Evolutionary conservation across 345 rosid species (phyloP).

Genomic region (Barbarea vulgaris): DNA sequence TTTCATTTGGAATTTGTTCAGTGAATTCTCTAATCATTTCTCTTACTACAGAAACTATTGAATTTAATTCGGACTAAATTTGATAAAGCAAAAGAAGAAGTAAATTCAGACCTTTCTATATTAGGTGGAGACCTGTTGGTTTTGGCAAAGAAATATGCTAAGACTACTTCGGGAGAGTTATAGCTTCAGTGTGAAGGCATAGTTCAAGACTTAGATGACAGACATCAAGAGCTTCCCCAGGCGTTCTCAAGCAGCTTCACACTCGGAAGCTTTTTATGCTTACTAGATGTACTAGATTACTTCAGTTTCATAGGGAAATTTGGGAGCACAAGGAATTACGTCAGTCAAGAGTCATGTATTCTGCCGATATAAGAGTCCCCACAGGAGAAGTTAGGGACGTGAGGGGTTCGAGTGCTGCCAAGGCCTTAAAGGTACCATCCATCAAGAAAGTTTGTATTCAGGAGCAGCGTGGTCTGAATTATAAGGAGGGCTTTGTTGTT

Average conservation of each 20-base stretch:
- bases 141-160: constrained; percentile 77
- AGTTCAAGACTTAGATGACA: constrained; percentile 92
- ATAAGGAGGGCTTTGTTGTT: too few species aligned
- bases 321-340: constrained; percentile 73
- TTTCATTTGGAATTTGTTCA: constrained; percentile 11
- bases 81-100: constrained; percentile 96
- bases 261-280: constrained; percentile 91
- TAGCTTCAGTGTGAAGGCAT: constrained; percentile 96
- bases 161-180: constrained; percentile 72
- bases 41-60: constrained; percentile 64
- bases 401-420: constrained; percentile 58
- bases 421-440: too few species aligned
- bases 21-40: constrained; percentile 36
- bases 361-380: constrained; percentile 64
- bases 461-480: too few species aligned
- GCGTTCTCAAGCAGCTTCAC: constrained; percentile 79
- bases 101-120: constrained; percentile 77
- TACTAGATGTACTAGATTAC: constrained; percentile 86
- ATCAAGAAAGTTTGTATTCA: too few species aligned
- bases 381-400: constrained; percentile 30
- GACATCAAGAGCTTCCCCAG: constrained; percentile 88
- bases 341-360: constrained; percentile 65
- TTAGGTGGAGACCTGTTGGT: constrained; percentile 79
- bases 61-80: constrained; percentile 72
- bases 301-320: constrained; percentile 97